Evolutionary conservation across 805 yeast species (phyloP), one percentile per base, ranked within the genome.

Genomic region (Tetrapisispora iriomotensis): DNA sequence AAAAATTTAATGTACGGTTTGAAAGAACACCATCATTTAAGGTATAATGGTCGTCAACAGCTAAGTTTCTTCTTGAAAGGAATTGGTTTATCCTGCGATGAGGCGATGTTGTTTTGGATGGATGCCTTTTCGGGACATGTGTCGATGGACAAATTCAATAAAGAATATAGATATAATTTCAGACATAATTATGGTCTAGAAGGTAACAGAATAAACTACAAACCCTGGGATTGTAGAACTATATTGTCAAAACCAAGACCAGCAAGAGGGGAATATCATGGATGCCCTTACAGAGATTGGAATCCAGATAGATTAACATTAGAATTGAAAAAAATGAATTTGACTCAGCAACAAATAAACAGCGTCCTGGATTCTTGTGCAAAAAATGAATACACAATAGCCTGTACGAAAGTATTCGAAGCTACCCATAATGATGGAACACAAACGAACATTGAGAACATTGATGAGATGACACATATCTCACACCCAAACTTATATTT

Each of bases 181-280:
- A 72, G 95, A 44, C 96, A 92, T 61, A 74, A 72, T 45, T 92
- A 90, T 58, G 99, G 97, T 36, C 67, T 85, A 42, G 96, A 85
- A 62, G 99, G 98, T 49, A 80, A 81, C 10, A 67, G 95, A 44
- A 81, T 77, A 51, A 83, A 86, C 50, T 87, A 86, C 61, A 74
- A 75, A 51, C 95, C 97, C 3, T 74, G 82, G 80, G 82, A 79
- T 55, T 92, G 96, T 65, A 73, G 76, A 29, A 77, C 80, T 1
- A 85, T 92, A 30, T 60, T 85, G 42, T 68, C 76, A 21, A 79
- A 79, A 48, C 85, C 86, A 7, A 72, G 78, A 46, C 87, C 94
- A 0, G 66, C 67, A 9, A 68, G 71, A 35, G 71, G 70, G 30
- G 95, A 88, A 48, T 72, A 65, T 43, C 96, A 90, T 56, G 98